phyloP scores from a whole-genome alignment of 2,329 filamentous ascomycete genomes.

The Calcarisporium arbuscula region DNA sequence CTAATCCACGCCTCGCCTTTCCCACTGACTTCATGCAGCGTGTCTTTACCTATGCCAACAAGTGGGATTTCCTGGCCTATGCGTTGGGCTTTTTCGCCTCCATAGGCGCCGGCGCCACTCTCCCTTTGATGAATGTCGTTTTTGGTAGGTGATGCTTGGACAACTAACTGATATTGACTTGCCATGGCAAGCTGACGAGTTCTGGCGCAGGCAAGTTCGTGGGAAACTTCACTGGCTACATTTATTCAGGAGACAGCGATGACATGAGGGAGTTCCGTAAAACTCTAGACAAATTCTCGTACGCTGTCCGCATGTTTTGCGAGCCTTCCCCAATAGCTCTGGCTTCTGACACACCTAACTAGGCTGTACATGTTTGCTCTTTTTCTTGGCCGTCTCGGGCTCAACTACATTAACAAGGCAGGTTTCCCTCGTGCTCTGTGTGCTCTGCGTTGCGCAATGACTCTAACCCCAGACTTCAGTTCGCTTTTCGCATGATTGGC shows the following conservation, averaged over 20 bases:
- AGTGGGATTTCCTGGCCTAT: slow-evolving; percentile 44
- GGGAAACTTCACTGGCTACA: slow-evolving; percentile 41
- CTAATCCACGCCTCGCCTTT: not conserved
- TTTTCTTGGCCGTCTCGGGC: slow-evolving; percentile 58
- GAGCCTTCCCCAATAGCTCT: not conserved
- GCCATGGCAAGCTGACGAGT: too few species aligned
- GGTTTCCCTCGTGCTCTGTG: not conserved
- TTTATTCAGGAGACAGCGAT: slow-evolving; percentile 23
- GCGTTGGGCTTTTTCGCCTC: slow-evolving; percentile 40
- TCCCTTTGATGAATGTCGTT: slow-evolving; percentile 54
- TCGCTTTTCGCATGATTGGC: slow-evolving; percentile 55
- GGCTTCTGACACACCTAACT: not conserved
- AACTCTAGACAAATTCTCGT: slow-evolving; percentile 39
- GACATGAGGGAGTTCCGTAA: slow-evolving; percentile 32
- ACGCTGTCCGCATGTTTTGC: slow-evolving; percentile 14
- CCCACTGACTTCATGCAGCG: slow-evolving; percentile 24
- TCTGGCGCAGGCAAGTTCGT: slow-evolving; percentile 32
- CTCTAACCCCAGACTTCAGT: slow-evolving; percentile 24
- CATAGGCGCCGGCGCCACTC: slow-evolving; percentile 45
- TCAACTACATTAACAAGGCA: slow-evolving; percentile 57
- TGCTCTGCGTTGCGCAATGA: not conserved
- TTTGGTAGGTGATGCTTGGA: slow-evolving; percentile 35
- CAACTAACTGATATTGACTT: slow-evolving; percentile 1
- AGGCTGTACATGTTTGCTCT: slow-evolving; percentile 65
- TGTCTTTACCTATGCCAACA: slow-evolving; percentile 48